phyloP scores from a whole-genome alignment of 106 monocot species.

The Alisma plantagoaquatica region DNA sequence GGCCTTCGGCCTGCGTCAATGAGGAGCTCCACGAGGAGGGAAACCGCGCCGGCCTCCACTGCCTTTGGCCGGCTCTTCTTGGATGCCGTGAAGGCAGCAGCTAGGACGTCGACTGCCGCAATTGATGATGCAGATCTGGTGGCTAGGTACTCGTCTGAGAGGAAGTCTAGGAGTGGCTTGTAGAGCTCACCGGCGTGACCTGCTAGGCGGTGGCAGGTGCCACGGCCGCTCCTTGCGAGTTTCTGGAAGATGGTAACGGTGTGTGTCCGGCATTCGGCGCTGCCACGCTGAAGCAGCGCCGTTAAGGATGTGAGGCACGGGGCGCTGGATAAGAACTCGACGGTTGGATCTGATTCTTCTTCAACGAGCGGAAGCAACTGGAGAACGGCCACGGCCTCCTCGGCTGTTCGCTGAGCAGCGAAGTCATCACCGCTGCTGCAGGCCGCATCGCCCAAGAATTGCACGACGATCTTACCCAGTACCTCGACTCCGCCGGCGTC shows the following conservation, averaged over 20 bases:
- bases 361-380: slow-evolving; percentile 35
- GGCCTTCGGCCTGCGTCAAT: slow-evolving; percentile 34
- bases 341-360: slow-evolving; percentile 11
- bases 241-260: slow-evolving; percentile 40
- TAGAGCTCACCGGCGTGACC: slow-evolving; percentile 27
- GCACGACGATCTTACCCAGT: slow-evolving; percentile 24
- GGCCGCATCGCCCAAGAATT: slow-evolving; percentile 6
- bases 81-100: slow-evolving; percentile 22
- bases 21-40: slow-evolving; percentile 57
- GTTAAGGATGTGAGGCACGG: slow-evolving; percentile 40
- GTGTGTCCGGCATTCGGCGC: slow-evolving; percentile 49
- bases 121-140: too few relatives aligned
- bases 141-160: slow-evolving; percentile 52
- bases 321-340: slow-evolving; percentile 26
- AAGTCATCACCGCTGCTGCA: too few relatives aligned
- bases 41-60: slow-evolving; percentile 53
- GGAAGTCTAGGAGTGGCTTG: slow-evolving; percentile 57
- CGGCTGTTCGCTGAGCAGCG: slow-evolving; percentile 37
- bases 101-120: slow-evolving; percentile 40
- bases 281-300: slow-evolving; percentile 49
- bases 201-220: slow-evolving; percentile 9
- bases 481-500: slow-evolving; percentile 31
- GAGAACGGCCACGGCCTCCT: slow-evolving; percentile 51
- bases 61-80: slow-evolving; percentile 34
- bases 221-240: slow-evolving; percentile 13